Evolutionary conservation across 2,329 filamentous ascomycete genomes (phyloP).

Genomic region (Calonectria pseudoturangicola): DNA sequence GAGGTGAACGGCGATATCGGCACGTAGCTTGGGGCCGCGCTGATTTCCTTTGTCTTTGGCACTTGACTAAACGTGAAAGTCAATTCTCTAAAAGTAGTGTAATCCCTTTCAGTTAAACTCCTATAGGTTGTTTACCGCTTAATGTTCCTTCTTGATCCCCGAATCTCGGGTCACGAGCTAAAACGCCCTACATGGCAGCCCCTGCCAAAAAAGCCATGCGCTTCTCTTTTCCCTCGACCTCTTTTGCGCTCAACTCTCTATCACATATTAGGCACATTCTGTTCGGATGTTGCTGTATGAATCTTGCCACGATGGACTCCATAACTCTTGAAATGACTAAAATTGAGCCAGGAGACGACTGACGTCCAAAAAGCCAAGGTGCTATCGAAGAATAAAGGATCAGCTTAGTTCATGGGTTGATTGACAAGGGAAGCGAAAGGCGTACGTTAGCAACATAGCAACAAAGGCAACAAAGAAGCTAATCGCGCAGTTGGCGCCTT

Average conservation of each 20-base stretch:
- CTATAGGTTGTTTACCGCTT: no score
- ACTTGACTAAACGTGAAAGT: no score
- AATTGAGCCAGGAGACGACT: conserved; percentile 26
- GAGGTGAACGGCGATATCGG: no score
- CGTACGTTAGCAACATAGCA: conserved; percentile 38
- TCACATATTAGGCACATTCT: not conserved
- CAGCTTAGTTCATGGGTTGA: not conserved
- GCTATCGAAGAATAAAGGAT: not conserved
- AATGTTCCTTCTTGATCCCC: no score
- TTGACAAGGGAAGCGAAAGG: accelerated
- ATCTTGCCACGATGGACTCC: conserved; percentile 16
- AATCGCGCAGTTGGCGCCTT: conserved; percentile 44
- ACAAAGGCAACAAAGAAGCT: conserved; percentile 41
- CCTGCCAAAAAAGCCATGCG: not conserved
- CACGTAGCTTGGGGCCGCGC: no score
- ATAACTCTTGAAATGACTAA: conserved; percentile 33
- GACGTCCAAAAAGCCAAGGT: conserved; percentile 30
- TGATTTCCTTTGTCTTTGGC: no score
- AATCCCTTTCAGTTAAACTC: no score
- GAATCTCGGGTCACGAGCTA: no score
- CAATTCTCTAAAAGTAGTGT: no score
- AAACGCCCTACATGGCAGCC: not conserved
- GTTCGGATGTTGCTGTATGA: not conserved
- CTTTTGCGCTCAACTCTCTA: conserved; percentile 1
- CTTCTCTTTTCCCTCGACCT: not conserved